Evolutionary conservation across 495 filamentous ascomycete species (phyloP), one percentile per base, ranked within the genome.

Genomic region (Xylaria nigripes): DNA sequence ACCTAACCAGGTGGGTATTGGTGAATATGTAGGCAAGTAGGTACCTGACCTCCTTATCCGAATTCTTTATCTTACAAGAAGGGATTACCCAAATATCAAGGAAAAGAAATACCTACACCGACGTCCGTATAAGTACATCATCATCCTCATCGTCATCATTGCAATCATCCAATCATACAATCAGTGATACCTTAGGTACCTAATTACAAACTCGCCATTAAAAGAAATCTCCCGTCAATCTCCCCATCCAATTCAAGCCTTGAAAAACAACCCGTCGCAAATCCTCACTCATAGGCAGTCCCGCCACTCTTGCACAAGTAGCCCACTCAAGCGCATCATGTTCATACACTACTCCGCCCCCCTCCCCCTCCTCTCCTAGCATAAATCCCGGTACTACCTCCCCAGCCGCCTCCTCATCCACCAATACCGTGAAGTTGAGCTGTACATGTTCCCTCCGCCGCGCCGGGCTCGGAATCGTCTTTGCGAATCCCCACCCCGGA

Each of bases 321-420:
- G 63, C 63, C 63, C 63, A 66, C 18, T 61, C 58, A 32, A 66
- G n/a, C 38, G 56, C 61, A n/a, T 63, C 63, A 27, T 63, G 56
- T 12, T 63, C 63, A 4, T 46, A 13, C 8, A 51, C 45, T 6
- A 32, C n/a, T 13, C 38, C 45, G 2, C 7, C n/a, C 45, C 16
- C 45, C 16, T 22, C 30, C 16, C n/a, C 9, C 1, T 25, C 10
- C 16, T 6, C 22, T 19, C n/a, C 32, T 16, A 29, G 16, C 2
- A 38, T 43, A 41, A 47, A 59, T 46, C 19, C 21, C 0, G 60
- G 41, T 16, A 49, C 18, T 12, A 51, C 25, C 24, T 54, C 56
- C 30, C 59, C 60, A 19, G 55, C 48, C 25, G 40, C 24, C 5
- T 51, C n/a, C 51, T 64, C 62, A 48, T 64, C 55, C 6, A 66